These are phyloP conservation scores for Cyclostephanos invisitatus DNA, from an alignment of 108 stramenopile genomes.

Conservation along the genomic window DNA sequence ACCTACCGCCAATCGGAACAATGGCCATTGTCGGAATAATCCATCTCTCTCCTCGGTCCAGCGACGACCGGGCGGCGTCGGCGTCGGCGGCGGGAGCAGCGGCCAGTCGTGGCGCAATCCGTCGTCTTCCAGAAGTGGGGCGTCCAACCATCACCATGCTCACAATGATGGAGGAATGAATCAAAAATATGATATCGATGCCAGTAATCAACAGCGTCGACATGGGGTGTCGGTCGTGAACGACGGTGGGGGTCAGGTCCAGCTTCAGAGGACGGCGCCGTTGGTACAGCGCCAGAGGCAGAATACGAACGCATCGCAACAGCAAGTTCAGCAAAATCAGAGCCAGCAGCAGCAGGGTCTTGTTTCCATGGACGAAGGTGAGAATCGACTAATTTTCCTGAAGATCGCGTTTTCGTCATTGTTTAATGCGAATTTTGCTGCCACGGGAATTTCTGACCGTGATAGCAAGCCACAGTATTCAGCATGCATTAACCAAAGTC, in stretches of 20 bases:
- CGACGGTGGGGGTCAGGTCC: conserved; percentile 45
- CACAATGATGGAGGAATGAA: conserved; percentile 8
- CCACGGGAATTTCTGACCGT: too few relatives aligned
- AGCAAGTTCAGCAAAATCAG: conserved; percentile 4
- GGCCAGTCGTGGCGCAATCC: background rate
- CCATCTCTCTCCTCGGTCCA: conserved; percentile 3
- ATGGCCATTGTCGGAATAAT: conserved; percentile 3
- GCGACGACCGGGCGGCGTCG: background rate
- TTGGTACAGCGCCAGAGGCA: conserved; percentile 25
- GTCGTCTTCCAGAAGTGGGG: background rate
- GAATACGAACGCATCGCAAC: too few relatives aligned
- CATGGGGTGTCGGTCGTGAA: conserved; percentile 15
- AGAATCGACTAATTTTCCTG: conserved; percentile 2
- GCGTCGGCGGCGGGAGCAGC: background rate
- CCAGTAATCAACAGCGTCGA: background rate
- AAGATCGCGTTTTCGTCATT: conserved; percentile 6
- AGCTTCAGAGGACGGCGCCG: conserved; percentile 26
- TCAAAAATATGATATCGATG: background rate
- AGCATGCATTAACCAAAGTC: background rate
- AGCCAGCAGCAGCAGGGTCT: conserved; percentile 33
- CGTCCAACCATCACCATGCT: background rate
- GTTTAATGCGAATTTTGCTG: background rate
- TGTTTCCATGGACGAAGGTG: conserved; percentile 60
- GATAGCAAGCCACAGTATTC: background rate
- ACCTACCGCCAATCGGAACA: conserved; percentile 2